Base-by-base conservation (phyloP, 108 stramenopile species). In the Cyclotella atomus region DNA sequence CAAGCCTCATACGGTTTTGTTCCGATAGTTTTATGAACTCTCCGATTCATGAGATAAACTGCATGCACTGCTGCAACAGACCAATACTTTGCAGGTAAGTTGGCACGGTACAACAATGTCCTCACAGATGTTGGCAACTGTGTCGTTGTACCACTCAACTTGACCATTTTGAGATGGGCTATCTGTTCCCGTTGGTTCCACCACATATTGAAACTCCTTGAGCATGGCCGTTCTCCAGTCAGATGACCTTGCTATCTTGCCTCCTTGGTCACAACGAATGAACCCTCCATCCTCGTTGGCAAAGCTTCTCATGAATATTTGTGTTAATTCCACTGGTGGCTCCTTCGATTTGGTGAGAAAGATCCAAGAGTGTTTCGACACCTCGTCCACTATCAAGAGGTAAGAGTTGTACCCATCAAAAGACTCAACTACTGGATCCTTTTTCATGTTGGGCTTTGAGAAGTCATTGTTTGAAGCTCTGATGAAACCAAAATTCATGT, bases 401-500 rank as follows among this genome's bases (percentile, higher is more conserved):
- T 61, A 61, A 19, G 60, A 38, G 0, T 3, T 61, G 19, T 43
- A 61, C 14, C 60, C 60, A 41, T 61, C 60, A 61, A 24, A 61
- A 2, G 60, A 61, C 21, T 38, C 41, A n/a, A 61, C 38, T 2
- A 66, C 25, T 9, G 46, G 65, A 33, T 66, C 65, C 8, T 14
- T 19, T 38, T 24, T 50, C 0, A 27, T 46, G 27, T 24, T 25
- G 0, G 65, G 45, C 7, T 6, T n/a, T 0, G 19, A n/a, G 38
- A 44, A 66, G 47, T 66, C 65, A 0, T 6, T 15, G 6, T 46
- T 30, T 8, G 69, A 59, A 2, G 69, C 69, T n/a, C 69, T 35
- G n/a, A 70, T 35, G 24, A 70, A 70, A 29, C 69, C 69, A 55
- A 69, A 69, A 38, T 69, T 55, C 34, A 56, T 38, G 56, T 69